Conservation (phyloP, 805 yeast genomes). For the Kluyveromyces lactis region DNA sequence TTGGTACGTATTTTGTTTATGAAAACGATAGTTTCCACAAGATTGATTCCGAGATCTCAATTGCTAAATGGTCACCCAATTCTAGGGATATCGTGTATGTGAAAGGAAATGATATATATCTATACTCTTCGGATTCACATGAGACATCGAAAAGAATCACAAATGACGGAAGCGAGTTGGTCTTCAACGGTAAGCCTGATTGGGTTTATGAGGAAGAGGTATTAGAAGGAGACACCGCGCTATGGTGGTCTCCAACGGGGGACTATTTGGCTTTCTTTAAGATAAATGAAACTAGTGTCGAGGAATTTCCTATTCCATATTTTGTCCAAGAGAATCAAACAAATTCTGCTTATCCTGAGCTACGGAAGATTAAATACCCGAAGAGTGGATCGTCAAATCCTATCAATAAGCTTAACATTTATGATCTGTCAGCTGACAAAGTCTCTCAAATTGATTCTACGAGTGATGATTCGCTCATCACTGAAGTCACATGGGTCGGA, state of each 20-base stretch:
- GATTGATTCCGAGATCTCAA: conserved; percentile 29
- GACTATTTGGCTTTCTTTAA: conserved; percentile 53
- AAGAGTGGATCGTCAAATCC: conserved; percentile 81
- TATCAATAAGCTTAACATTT: conserved; percentile 44
- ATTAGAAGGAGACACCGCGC: conserved; percentile 53
- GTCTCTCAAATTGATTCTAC: conserved; percentile 37
- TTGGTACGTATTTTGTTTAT: conserved; percentile 37
- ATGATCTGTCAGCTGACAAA: conserved; percentile 27
- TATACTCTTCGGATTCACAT: conserved; percentile 33
- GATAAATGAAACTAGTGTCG: conserved; percentile 67
- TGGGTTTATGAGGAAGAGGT: conserved; percentile 96
- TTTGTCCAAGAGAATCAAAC: conserved; percentile 45
- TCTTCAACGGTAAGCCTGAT: conserved; percentile 85
- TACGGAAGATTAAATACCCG: conserved; percentile 64
- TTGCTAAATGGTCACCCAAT: conserved; percentile 69
- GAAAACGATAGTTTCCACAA: conserved; percentile 27
- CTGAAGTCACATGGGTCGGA: conserved; percentile 70
- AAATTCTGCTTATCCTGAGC: conserved; percentile 51
- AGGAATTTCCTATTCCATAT: conserved; percentile 66
- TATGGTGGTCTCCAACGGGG: conserved; percentile 86
- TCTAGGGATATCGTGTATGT: conserved; percentile 62
- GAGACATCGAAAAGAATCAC: conserved; percentile 44
- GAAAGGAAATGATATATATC: conserved; percentile 57
- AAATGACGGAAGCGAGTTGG: conserved; percentile 55
- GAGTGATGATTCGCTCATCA: conserved; percentile 39